A percentile compares a stretch with the other conserved stretches of the same genome.
These are phyloP conservation scores for Cenchrus americanus DNA, from an alignment of 176 grass and related monocot species.

Conservation along the genomic window DNA sequence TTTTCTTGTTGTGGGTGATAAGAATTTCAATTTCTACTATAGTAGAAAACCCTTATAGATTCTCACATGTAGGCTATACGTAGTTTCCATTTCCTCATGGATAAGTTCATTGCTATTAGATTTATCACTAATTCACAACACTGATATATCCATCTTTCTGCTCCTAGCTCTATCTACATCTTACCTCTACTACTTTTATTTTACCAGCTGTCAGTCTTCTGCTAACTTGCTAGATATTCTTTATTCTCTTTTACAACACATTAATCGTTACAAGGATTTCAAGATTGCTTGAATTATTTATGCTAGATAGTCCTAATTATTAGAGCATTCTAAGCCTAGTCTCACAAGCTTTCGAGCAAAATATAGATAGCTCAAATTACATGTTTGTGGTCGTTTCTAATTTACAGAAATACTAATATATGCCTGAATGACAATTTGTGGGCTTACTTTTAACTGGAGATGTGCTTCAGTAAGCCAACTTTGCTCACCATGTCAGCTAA, in stretches of 20 bases:
- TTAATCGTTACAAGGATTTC: too few relatives aligned
- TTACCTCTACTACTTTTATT: neutral
- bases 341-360: neutral
- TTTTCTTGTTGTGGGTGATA: neutral
- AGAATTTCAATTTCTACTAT: slow-evolving; percentile 6
- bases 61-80: neutral
- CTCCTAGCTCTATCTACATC: neutral
- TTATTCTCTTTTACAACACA: too few relatives aligned
- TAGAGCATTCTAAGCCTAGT: too few relatives aligned
- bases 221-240: neutral
- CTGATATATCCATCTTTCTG: neutral
- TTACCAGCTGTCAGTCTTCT: neutral
- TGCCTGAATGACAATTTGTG: neutral
- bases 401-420: neutral
- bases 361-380: neutral
- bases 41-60: slow-evolving; percentile 2
- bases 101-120: too few relatives aligned
- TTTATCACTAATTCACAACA: neutral
- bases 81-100: neutral
- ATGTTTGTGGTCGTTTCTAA: neutral
- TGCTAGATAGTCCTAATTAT: too few relatives aligned
- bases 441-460: neutral
- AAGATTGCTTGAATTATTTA: too few relatives aligned
- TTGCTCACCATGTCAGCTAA: too few relatives aligned
- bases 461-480: neutral